phyloP scores from a whole-genome alignment of 129 eudicot species.

The Lonicera japonica region DNA sequence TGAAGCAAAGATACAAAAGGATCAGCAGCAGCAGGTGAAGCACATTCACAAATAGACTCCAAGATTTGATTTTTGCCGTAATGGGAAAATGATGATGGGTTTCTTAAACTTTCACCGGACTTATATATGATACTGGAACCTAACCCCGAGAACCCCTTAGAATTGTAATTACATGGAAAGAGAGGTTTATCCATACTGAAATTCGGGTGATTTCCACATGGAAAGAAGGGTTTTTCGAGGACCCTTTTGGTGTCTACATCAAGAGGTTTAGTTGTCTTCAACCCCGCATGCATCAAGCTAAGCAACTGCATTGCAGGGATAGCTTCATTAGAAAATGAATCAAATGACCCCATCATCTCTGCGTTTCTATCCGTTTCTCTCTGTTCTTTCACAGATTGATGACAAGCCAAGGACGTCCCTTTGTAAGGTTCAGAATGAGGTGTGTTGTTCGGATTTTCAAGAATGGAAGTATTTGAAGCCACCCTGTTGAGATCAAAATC shows the following conservation, averaged over 20 bases:
- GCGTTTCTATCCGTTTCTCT: slow-evolving; percentile 4
- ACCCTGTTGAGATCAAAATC: slow-evolving; percentile 41
- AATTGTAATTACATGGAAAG: slow-evolving; percentile 15
- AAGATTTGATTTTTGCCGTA: slow-evolving; percentile 9
- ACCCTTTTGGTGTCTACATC: slow-evolving; percentile 14
- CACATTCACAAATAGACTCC: slow-evolving; percentile 1
- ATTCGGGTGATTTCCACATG: slow-evolving; percentile 33
- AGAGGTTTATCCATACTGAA: slow-evolving; percentile 16
- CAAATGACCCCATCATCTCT: slow-evolving; percentile 12
- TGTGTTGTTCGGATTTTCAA: slow-evolving; percentile 27
- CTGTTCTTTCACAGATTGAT: slow-evolving; percentile 4
- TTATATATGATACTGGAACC: slow-evolving; percentile 8
- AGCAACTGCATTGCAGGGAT: slow-evolving; percentile 91
- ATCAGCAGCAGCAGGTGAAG: too few species aligned
- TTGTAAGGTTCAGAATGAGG: slow-evolving; percentile 12
- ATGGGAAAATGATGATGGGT: too few species aligned
- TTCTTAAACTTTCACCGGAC: slow-evolving; percentile 24
- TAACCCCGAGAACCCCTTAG: slow-evolving; percentile 11
- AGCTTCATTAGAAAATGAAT: slow-evolving; percentile 56
- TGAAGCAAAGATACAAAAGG: slow-evolving; percentile 14
- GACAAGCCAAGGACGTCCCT: slow-evolving; percentile 3
- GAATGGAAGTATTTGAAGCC: slow-evolving; percentile 17
- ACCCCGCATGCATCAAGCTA: slow-evolving; percentile 60
- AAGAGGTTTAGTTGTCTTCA: slow-evolving; percentile 25
- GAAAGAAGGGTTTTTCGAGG: slow-evolving; percentile 32